Evolutionary conservation across 2,329 filamentous ascomycete species (phyloP), one percentile per base, ranked within the genome.

Genomic region (Ascocoryne sarcoides): DNA sequence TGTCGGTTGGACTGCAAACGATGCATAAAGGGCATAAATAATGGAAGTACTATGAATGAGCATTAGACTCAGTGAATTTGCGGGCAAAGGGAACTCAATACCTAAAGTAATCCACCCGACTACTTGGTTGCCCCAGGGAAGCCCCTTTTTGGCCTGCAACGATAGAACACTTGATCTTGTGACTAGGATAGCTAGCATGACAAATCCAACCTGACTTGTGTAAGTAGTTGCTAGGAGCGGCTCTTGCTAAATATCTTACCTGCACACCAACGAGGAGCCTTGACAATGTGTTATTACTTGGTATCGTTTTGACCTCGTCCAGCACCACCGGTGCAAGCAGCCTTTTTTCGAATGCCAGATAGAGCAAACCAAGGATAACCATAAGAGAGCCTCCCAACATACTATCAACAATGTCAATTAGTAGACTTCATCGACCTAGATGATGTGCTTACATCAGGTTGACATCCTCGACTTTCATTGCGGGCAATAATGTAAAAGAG

Each of bases 111-210:
- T 57, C 85, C 89, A 95, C 32, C 87, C 90, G 15, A 94, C 74
- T 2, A 88, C 67, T 61, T 95, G 86, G 51, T 94, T 95, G 9
- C 92, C 92, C 8, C 81, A 69, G 8, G 90, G 90, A 32, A 98
- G 68, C 5, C 92, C 92, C 49, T 79, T 67, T 59, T 85, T 93
- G 19, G 87, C 82, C 61, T 95, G 86, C 8, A 98, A 63, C 16
- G 88, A 93, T 40, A 82, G 64, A n/a, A 82, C 78, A 58, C 86
- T 95, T 2, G 86, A 93, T 33, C 81, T 75, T 5, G 92, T 98
- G 15, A 96, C 84, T 39, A 90, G 59, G 68, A 94, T 86, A 7
- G 90, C 76, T 38, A 96, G 70, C 5, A 84, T 60, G 31, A 93
- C 75, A 38, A 96, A 71, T 1, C 90, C 90, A 42, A 88, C 51